These are phyloP conservation scores for Daldinia grandis DNA, from an alignment of 495 filamentous ascomycete genomes.

Conservation along the genomic window DNA sequence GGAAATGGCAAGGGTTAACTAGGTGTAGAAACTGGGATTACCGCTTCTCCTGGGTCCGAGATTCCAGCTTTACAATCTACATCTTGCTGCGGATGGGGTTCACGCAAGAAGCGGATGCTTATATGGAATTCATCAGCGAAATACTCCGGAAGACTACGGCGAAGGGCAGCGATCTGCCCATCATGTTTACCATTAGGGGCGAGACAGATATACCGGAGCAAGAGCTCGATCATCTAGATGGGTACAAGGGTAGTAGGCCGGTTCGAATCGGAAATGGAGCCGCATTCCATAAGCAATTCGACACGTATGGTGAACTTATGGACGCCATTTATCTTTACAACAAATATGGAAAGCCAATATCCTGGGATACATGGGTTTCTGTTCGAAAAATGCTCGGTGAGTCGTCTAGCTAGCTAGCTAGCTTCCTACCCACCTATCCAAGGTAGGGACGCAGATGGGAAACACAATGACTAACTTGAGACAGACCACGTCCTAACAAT, in stretches of 20 bases:
- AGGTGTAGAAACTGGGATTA: slow-evolving; percentile 76
- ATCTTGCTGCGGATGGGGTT: slow-evolving; percentile 78
- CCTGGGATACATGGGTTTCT: slow-evolving; percentile 74
- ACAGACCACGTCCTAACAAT: slow-evolving; percentile 64
- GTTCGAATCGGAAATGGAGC: slow-evolving; percentile 80
- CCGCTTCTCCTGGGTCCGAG: slow-evolving; percentile 77
- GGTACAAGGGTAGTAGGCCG: slow-evolving; percentile 71
- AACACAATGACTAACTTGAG: slow-evolving; percentile 3
- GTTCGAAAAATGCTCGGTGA: slow-evolving; percentile 65
- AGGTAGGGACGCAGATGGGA: no score
- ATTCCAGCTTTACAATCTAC: slow-evolving; percentile 78
- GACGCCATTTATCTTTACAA: slow-evolving; percentile 80
- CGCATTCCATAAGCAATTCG: slow-evolving; percentile 75
- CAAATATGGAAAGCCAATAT: slow-evolving; percentile 76
- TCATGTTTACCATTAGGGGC: slow-evolving; percentile 80
- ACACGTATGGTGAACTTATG: slow-evolving; percentile 80
- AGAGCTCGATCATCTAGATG: slow-evolving; percentile 70
- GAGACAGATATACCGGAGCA: slow-evolving; percentile 75
- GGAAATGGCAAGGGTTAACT: slow-evolving; percentile 9
- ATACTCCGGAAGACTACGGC: slow-evolving; percentile 62
- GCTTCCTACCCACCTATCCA: no score
- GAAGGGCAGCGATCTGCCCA: slow-evolving; percentile 66
- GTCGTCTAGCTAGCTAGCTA: slow-evolving; percentile 7
- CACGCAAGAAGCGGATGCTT: slow-evolving; percentile 75
- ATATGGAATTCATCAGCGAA: slow-evolving; percentile 77